A percentile compares a stretch with the other conserved stretches of the same genome.
phyloP scores from a whole-genome alignment of 108 stramenopile species.

The Cafeteria roenbergensis region DNA sequence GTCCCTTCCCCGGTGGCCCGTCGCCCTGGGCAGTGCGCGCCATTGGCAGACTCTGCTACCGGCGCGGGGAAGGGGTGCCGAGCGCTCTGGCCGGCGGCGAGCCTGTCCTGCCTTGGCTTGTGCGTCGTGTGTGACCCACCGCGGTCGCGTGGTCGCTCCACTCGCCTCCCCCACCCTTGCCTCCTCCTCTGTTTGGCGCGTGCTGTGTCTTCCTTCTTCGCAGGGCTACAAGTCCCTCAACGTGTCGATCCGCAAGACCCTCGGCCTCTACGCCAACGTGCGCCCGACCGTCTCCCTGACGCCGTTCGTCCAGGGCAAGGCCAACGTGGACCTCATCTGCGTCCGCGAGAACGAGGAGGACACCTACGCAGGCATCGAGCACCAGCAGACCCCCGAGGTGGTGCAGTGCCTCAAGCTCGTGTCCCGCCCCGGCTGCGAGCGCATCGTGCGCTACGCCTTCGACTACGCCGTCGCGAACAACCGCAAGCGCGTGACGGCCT shows the following conservation, averaged over 20 bases:
- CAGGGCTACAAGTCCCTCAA: constrained; percentile 2
- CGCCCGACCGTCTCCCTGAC: neutral
- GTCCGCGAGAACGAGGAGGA: constrained; percentile 7
- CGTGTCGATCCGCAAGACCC: constrained; percentile 9
- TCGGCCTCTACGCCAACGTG: constrained; percentile 13
- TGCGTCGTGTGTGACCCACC: no score
- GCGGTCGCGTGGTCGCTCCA: no score
- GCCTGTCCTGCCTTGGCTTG: no score
- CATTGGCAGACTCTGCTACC: no score
- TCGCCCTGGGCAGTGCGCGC: no score
- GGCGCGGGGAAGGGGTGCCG: no score
- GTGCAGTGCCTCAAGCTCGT: constrained; percentile 3
- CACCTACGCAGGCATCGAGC: constrained; percentile 5
- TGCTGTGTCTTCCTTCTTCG: no score
- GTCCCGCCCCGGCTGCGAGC: neutral
- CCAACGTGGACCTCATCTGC: neutral
- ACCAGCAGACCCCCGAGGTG: constrained; percentile 11
- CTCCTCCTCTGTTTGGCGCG: no score
- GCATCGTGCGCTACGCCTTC: constrained; percentile 4
- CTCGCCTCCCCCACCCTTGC: no score
- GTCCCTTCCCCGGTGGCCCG: no score
- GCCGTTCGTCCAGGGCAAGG: constrained; percentile 1
- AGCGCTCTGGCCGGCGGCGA: no score
- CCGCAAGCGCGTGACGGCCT: constrained; percentile 3
- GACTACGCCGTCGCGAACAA: neutral